Evolutionary conservation across 306 rosid genomes (phyloP).

Genomic region (Myrica gale): DNA sequence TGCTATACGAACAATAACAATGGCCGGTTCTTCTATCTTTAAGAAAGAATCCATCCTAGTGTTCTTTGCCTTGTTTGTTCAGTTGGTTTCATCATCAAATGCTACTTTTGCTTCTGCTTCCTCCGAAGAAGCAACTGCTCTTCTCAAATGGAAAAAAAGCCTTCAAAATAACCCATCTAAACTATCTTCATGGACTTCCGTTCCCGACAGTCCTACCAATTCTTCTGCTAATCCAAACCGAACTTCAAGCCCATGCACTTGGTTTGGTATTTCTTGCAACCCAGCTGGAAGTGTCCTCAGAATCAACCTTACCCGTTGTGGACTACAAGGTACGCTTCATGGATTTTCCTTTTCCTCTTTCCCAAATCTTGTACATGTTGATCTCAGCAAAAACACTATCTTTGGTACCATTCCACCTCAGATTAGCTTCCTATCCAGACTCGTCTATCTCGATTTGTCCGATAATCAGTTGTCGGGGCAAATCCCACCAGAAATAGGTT

Average conservation of each 20-base stretch:
- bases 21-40: too few species aligned
- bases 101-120: constrained; percentile 6
- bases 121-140: constrained; percentile 24
- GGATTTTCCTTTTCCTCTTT: constrained; percentile 30
- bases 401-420: constrained; percentile 31
- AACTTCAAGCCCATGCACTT: constrained; percentile 22
- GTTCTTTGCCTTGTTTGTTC: not conserved
- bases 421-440: constrained; percentile 26
- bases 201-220: not conserved
- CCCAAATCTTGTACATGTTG: constrained; percentile 23
- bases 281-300: constrained; percentile 19
- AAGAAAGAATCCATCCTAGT: too few species aligned
- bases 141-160: constrained; percentile 39
- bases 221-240: constrained; percentile 3
- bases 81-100: not conserved
- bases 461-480: constrained; percentile 21
- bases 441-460: constrained; percentile 37
- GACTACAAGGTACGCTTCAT: constrained; percentile 37
- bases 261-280: constrained; percentile 40
- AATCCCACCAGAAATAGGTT: not conserved
- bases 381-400: constrained; percentile 28
- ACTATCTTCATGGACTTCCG: constrained; percentile 21
- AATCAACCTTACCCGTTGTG: constrained; percentile 26
- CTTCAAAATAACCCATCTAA: not conserved
- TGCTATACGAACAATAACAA: too few species aligned